These are phyloP conservation scores for Barnettozyma sucrosica DNA, from an alignment of 805 yeast genomes.

Conservation along the genomic window DNA sequence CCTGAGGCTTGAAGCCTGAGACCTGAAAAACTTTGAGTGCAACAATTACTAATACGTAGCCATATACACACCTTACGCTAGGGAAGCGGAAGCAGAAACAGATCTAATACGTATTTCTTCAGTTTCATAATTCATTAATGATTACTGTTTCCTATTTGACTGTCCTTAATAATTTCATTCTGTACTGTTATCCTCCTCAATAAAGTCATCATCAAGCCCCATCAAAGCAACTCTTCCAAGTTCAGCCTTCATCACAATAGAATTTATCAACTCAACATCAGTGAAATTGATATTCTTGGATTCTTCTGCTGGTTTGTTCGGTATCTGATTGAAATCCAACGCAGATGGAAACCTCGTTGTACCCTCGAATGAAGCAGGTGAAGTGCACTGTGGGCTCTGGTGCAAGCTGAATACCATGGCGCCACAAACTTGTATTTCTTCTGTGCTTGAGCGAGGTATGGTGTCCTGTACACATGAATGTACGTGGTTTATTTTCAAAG, in stretches of 20 bases:
- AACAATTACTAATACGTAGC: too few species aligned
- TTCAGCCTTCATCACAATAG: conserved; percentile 18
- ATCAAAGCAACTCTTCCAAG: conserved; percentile 15
- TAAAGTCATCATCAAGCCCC: conserved; percentile 17
- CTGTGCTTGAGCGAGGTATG: neutral
- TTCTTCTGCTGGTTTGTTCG: neutral
- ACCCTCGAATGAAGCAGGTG: conserved; percentile 4
- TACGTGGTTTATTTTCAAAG: neutral
- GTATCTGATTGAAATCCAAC: conserved; percentile 4
- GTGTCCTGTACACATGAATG: neutral
- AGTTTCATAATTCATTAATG: neutral
- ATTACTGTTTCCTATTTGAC: neutral
- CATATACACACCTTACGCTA: too few species aligned
- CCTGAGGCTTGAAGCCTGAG: too few species aligned
- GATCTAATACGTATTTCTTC: neutral
- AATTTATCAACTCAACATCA: conserved; percentile 6
- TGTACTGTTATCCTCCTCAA: neutral
- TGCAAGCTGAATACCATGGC: neutral
- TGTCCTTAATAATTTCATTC: neutral
- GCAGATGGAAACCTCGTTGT: conserved; percentile 13
- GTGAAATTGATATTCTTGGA: neutral
- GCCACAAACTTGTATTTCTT: neutral
- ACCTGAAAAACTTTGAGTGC: too few species aligned
- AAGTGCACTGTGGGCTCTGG: neutral
- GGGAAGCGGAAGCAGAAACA: too few species aligned